Conservation (phyloP, 345 rosid genomes). For the Limnanthes douglasii region DNA sequence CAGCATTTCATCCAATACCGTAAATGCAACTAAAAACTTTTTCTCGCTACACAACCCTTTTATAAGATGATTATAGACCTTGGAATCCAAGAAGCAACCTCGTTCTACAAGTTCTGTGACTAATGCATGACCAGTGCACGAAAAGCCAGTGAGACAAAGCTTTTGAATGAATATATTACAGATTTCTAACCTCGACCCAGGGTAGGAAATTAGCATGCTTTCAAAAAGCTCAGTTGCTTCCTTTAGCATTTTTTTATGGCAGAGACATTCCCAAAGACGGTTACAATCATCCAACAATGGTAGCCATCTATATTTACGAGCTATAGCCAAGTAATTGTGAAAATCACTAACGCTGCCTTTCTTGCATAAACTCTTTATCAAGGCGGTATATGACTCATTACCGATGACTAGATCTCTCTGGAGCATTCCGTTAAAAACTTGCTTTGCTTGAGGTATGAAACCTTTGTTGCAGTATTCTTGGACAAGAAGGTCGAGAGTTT, state of each 20-base stretch:
- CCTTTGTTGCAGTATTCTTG: conserved; percentile 49
- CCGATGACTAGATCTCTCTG: conserved; percentile 21
- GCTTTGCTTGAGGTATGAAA: conserved; percentile 26
- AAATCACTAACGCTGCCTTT: conserved; percentile 24
- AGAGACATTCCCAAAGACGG: conserved; percentile 32
- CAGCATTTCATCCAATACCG: conserved; percentile 21
- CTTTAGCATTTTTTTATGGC: conserved; percentile 27
- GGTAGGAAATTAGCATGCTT: conserved; percentile 18
- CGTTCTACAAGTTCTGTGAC: conserved; percentile 27
- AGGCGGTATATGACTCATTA: conserved; percentile 25
- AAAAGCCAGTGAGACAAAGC: conserved; percentile 30
- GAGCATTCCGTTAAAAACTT: conserved; percentile 32
- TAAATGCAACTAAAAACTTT: conserved; percentile 23
- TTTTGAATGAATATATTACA: conserved; percentile 30
- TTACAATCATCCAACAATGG: conserved; percentile 22
- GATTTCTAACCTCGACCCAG: conserved; percentile 18
- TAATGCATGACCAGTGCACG: conserved; percentile 20
- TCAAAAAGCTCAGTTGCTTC: conserved; percentile 52
- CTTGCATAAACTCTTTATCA: conserved; percentile 36
- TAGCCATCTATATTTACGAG: conserved; percentile 30
- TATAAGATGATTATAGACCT: conserved; percentile 28
- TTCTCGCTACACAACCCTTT: conserved; percentile 37
- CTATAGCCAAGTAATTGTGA: conserved; percentile 25
- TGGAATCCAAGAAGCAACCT: conserved; percentile 27
- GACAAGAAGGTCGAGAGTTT: conserved; percentile 35